Conservation (phyloP, 495 filamentous ascomycete genomes). For the Podospora pseudocomata region DNA sequence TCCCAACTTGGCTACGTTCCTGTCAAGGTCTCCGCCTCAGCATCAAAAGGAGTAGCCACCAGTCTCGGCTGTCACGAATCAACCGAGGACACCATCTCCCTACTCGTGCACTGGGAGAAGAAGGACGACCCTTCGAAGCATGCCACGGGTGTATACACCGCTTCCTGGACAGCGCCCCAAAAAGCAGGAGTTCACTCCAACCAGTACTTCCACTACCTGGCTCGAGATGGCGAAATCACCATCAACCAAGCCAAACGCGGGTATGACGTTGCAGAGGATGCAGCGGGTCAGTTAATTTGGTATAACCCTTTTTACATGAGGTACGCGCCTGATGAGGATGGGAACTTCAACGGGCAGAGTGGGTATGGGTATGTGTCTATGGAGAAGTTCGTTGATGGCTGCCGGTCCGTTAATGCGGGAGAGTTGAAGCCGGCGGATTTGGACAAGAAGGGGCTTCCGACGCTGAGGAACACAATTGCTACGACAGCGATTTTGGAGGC, state of each 20-base stretch:
- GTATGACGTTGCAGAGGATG: slow-evolving; percentile 88
- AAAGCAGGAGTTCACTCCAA: slow-evolving; percentile 89
- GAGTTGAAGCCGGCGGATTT: slow-evolving; percentile 66
- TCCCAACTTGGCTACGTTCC: slow-evolving; percentile 64
- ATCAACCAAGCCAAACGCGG: slow-evolving; percentile 92
- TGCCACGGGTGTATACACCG: slow-evolving; percentile 90
- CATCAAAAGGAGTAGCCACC: slow-evolving; percentile 62
- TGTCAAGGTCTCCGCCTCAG: slow-evolving; percentile 72
- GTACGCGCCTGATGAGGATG: slow-evolving; percentile 91
- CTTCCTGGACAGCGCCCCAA: slow-evolving; percentile 91
- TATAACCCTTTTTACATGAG: slow-evolving; percentile 97
- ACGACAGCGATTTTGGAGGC: slow-evolving; percentile 90
- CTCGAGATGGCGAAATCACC: slow-evolving; percentile 73
- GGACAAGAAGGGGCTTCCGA: slow-evolving; percentile 77
- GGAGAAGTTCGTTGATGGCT: slow-evolving; percentile 93
- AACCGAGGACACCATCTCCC: slow-evolving; percentile 90
- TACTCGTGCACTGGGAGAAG: slow-evolving; percentile 84
- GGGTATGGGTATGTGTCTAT: slow-evolving; percentile 93
- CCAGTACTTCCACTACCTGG: slow-evolving; percentile 95
- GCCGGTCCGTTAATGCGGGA: slow-evolving; percentile 70
- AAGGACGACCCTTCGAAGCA: slow-evolving; percentile 60
- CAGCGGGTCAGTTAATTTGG: slow-evolving; percentile 64
- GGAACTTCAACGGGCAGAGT: slow-evolving; percentile 86
- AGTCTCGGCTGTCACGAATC: slow-evolving; percentile 72
- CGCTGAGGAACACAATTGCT: slow-evolving; percentile 80